phyloP scores from a whole-genome alignment of 345 rosid genomes.

The Pseudoturritis turrita region DNA sequence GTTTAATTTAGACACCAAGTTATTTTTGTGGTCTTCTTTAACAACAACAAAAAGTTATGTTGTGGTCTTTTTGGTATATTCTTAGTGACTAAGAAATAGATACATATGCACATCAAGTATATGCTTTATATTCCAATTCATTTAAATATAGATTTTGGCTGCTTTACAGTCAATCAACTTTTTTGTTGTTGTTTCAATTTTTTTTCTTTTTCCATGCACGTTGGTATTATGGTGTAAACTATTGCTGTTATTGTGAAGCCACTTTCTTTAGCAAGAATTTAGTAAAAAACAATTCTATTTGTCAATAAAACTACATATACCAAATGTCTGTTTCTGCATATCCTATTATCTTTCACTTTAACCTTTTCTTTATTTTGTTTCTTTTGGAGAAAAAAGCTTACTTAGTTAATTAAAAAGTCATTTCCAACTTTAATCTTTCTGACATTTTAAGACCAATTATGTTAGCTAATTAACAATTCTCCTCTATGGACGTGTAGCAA shows the following conservation, averaged over 20 bases:
- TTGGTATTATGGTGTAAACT: conserved; percentile 16
- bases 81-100: conserved; percentile 33
- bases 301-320: neutral
- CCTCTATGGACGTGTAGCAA: neutral
- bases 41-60: neutral
- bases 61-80: conserved; percentile 28
- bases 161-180: conserved; percentile 27
- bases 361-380: conserved; percentile 1
- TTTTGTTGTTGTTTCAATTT: neutral
- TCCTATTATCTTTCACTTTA: conserved; percentile 14
- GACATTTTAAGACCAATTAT: conserved; percentile 23
- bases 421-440: conserved; percentile 25
- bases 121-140: conserved; percentile 5
- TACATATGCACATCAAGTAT: conserved; percentile 16
- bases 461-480: neutral
- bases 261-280: neutral
- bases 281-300: neutral
- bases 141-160: conserved; percentile 3
- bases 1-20: neutral
- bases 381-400: conserved; percentile 23
- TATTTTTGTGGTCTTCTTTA: neutral
- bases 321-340: conserved; percentile 1
- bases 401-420: conserved; percentile 8
- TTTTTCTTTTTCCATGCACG: conserved; percentile 21
- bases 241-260: neutral